Percentiles rank a stretch among this genome's conserved stretches.
These are phyloP conservation scores for Xylariales sp. DNA, from an alignment of 2,329 filamentous ascomycete species.

Conservation along the genomic window DNA sequence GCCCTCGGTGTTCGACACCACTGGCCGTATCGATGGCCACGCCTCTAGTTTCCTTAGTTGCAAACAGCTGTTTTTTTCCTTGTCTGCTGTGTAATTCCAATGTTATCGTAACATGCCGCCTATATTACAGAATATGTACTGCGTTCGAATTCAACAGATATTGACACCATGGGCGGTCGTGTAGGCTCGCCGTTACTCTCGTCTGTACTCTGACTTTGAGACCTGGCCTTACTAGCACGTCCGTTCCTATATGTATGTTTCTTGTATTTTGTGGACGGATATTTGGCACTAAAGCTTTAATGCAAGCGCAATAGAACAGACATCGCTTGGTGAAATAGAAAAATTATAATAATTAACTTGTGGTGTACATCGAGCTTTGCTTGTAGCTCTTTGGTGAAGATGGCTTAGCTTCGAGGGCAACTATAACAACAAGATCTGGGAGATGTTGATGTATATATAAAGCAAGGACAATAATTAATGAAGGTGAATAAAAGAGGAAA, in stretches of 20 bases:
- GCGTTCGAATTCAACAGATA: constrained; percentile 5
- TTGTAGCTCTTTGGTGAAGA: too few relatives aligned
- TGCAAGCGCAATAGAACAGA: too few relatives aligned
- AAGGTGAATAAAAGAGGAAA: too few relatives aligned
- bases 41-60: constrained; percentile 51
- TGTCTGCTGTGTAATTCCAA: constrained; percentile 45
- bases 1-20: constrained; percentile 43
- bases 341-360: too few relatives aligned
- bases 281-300: too few relatives aligned
- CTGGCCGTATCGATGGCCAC: constrained; percentile 43
- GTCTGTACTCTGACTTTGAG: neutral
- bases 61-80: constrained; percentile 47
- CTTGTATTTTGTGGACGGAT: neutral
- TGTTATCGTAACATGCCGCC: constrained; percentile 46
- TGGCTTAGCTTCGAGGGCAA: too few relatives aligned
- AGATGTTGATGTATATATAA: too few relatives aligned
- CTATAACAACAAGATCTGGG: too few relatives aligned
- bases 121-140: constrained; percentile 44
- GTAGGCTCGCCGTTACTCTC: neutral
- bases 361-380: too few relatives aligned
- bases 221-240: neutral
- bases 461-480: too few relatives aligned
- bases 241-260: neutral
- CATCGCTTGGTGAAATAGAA: too few relatives aligned
- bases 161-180: neutral